Base-by-base conservation (phyloP, 1,284 basidiomycete species). In the Termitomyces sp. region DNA sequence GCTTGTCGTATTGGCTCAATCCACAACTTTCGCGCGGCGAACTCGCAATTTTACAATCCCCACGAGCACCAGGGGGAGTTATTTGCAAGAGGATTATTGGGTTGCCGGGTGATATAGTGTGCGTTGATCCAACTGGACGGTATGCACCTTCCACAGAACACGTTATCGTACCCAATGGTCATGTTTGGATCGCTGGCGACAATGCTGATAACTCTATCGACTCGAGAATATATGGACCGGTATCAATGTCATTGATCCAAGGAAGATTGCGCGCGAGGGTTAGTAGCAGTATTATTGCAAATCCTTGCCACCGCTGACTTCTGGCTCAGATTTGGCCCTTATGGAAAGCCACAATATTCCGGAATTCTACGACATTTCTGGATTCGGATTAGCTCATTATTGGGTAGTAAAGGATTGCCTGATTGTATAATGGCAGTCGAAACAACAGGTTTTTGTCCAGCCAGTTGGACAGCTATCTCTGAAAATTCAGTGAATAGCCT, bases 141-240 rank as follows among this genome's bases (percentile, higher is more conserved):
- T 71, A 72, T 59, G 80, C 82, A 19, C 80, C 80, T 21, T 82
- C 80, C 10, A 79, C 73, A 40, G 87, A 86, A 65, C 90, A 91
- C 64, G 79, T 92, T 15, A 68, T 86, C 28, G 73, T 95, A 7
- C 92, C 93, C 1, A 81, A 81, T 63, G 91, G 91, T 1, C 90
- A 94, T 68, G 70, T 98, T n/a, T 99, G 95, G 95, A 76, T 97
- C 42, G 82, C 79, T 28, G 96, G 96, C 12, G 96, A 99, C 74
- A 99, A 99, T 64, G 75, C 90, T 54, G 77, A 81, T 30, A 82
- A 81, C 62, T 94, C 92, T 42, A 84, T 86, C 8, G 96, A 98
- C 71, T 98, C 94, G 28, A 79, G 95, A 54, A 74, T 80, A 41
- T 98, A 98, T 71, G 96, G 96, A 0, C 95, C 96, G 5, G 88